These are phyloP conservation scores for Oidiodendron maius DNA, from an alignment of 495 filamentous ascomycete species.

Conservation along the genomic window DNA sequence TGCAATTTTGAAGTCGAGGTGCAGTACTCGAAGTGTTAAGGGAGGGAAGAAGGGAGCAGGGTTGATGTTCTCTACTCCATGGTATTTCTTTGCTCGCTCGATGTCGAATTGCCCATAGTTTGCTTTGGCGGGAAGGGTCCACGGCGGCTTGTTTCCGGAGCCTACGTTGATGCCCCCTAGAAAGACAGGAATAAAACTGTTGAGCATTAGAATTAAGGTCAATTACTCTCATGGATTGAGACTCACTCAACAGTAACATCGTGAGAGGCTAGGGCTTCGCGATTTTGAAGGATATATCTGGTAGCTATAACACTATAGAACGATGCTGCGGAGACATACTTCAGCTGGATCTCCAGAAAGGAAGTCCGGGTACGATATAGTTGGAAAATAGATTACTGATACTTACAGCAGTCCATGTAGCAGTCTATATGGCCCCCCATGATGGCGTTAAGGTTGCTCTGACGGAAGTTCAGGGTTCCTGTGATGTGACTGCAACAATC, in stretches of 20 bases:
- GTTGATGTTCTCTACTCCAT: conserved; percentile 37
- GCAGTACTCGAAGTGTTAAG: conserved; percentile 26
- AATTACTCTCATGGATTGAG: neutral
- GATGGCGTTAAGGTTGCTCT: no score
- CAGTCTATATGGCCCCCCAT: conserved; percentile 57
- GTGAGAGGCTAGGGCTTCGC: conserved; percentile 44
- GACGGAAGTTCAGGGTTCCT: no score
- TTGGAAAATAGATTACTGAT: neutral
- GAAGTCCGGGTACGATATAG: neutral
- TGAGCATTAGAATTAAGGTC: neutral
- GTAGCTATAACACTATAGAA: conserved; percentile 64
- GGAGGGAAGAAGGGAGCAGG: conserved; percentile 26
- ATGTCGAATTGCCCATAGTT: conserved; percentile 48
- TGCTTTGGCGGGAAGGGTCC: conserved; percentile 62
- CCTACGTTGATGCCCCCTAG: conserved; percentile 66
- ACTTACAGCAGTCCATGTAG: conserved; percentile 53
- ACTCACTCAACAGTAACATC: conserved; percentile 55
- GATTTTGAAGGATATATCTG: conserved; percentile 50
- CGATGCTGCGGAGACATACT: conserved; percentile 60
- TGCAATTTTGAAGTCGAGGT: neutral
- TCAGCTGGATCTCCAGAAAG: no score
- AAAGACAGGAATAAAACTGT: conserved; percentile 62
- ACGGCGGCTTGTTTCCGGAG: conserved; percentile 68
- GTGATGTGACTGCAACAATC: no score
- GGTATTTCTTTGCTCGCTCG: conserved; percentile 47